Evolutionary conservation across 2,329 filamentous ascomycete species (phyloP).

Genomic region (Fusarium metavorans): DNA sequence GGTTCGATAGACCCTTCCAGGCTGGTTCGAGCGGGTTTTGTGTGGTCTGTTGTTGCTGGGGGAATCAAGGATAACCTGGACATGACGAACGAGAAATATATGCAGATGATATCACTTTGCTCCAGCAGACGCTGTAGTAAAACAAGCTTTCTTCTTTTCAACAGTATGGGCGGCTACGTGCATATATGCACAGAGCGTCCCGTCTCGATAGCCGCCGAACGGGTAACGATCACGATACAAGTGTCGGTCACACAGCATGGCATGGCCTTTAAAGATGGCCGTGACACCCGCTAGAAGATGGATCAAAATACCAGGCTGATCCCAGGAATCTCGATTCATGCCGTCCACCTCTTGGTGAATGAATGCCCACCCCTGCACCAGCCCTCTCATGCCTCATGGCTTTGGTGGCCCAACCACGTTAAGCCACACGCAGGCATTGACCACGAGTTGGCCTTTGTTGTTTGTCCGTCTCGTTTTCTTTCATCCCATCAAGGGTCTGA

Average conservation of each 20-base stretch:
- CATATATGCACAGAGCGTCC: constrained; percentile 21
- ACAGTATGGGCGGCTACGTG: constrained; percentile 16
- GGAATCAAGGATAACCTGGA: constrained; percentile 5
- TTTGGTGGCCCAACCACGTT: constrained; percentile 15
- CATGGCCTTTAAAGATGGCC: not conserved
- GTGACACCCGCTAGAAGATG: not conserved
- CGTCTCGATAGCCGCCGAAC: constrained; percentile 35
- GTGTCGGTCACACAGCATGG: constrained; percentile 1
- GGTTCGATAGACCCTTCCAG: constrained; percentile 12
- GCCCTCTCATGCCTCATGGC: constrained; percentile 11
- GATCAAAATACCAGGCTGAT: constrained; percentile 3
- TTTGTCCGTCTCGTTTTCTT: not conserved
- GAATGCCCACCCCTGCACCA: not conserved
- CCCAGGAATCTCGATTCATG: constrained; percentile 4
- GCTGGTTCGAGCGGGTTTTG: constrained; percentile 11
- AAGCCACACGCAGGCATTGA: constrained; percentile 31
- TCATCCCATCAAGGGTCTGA: not conserved
- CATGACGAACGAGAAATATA: not conserved
- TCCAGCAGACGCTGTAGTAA: not conserved
- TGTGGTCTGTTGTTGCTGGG: constrained; percentile 7
- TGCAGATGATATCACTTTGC: not conserved
- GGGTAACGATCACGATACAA: not conserved
- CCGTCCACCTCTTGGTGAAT: not conserved
- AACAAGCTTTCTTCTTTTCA: not conserved
- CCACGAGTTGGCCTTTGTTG: constrained; percentile 5